phyloP scores from a whole-genome alignment of 306 rosid species.

The Ziziphus jujuba region DNA sequence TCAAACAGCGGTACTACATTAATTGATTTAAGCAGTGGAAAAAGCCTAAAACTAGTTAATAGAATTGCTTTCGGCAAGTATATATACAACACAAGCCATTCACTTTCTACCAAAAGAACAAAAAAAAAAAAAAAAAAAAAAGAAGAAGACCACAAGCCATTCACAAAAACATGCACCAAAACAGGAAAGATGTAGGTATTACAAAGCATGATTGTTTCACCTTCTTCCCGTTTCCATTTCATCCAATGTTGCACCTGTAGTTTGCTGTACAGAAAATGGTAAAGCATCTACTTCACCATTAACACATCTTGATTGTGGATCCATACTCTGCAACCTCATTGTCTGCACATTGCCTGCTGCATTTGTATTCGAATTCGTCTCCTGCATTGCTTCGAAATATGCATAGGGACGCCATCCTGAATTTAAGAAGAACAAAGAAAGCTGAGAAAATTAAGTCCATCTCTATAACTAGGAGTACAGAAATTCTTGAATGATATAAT shows the following conservation, averaged over 20 bases:
- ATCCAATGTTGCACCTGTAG: slow-evolving; percentile 42
- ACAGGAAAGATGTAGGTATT: too few relatives aligned
- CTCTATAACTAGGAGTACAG: not conserved
- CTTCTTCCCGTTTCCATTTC: slow-evolving; percentile 57
- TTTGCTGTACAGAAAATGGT: slow-evolving; percentile 1
- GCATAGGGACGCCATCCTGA: slow-evolving; percentile 97
- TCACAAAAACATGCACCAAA: not conserved
- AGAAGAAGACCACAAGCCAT: too few relatives aligned
- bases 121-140: too few relatives aligned
- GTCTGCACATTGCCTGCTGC: slow-evolving; percentile 21
- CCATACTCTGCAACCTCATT: slow-evolving; percentile 23
- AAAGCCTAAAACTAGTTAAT: too few relatives aligned
- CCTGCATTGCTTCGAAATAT: slow-evolving; percentile 68
- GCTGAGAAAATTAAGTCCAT: not conserved
- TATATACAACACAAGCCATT: too few relatives aligned
- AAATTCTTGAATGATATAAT: not conserved
- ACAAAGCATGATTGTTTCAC: slow-evolving; percentile 19
- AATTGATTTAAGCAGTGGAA: too few relatives aligned
- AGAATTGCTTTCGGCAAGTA: too few relatives aligned
- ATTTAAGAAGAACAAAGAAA: not conserved
- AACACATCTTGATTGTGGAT: slow-evolving; percentile 23
- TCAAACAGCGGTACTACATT: too few relatives aligned
- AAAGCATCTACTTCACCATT: slow-evolving; percentile 19
- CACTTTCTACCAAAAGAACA: too few relatives aligned
- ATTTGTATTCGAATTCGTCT: slow-evolving; percentile 30